Base-by-base conservation (phyloP, 805 yeast species). In the Myxozyma sirexii region DNA sequence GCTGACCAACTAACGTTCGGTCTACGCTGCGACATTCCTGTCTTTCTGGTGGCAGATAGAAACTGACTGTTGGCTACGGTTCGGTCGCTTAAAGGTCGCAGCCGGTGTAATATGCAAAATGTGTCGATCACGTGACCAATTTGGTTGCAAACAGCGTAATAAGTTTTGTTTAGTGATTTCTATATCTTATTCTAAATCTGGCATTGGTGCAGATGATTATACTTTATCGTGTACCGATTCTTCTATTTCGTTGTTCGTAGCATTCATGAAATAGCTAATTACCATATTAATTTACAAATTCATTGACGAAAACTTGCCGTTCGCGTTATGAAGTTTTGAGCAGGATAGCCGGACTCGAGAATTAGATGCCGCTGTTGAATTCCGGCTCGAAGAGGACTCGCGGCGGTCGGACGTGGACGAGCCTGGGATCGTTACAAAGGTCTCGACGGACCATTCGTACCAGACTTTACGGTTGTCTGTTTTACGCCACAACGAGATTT, bases 361-460 rank as follows among this genome's bases (percentile, higher is more conserved):
- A 31, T 37, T 63, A 23, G 50, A 56, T n/a, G 59, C 43, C 27
- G 51, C 54, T 29, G 44, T 35, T 41, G 52, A 42, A 44, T 44
- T 49, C 45, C 39, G 45, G 57, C 58, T 39, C 50, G 59, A 62
- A 50, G 53, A 35, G 52, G 60, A 24, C 59, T 46, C 24, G 45
- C 50, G 43, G 54, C 51, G 41, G 12, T 56, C 65, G 21, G 24
- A 38, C 12, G 54, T 63, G 48, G 54, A 44, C 63, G 56, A 7
- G 58, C 67, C 31, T 44, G 33, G 72, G 74, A 19, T 65, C 57
- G 31, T 66, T 63, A 82, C 75, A 66, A 78, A 84, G 4, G 81
- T 75, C 67, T 84, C 86, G 21, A 79, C 67, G 0, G 82, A 75
- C 90, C 91, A 87, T 61, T 84, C 87, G 65, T 86, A 86, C 90